Evolutionary conservation across 139 green algal species (phyloP), one percentile per base, ranked within the genome.

Genomic region (Micractinium conductrix): DNA sequence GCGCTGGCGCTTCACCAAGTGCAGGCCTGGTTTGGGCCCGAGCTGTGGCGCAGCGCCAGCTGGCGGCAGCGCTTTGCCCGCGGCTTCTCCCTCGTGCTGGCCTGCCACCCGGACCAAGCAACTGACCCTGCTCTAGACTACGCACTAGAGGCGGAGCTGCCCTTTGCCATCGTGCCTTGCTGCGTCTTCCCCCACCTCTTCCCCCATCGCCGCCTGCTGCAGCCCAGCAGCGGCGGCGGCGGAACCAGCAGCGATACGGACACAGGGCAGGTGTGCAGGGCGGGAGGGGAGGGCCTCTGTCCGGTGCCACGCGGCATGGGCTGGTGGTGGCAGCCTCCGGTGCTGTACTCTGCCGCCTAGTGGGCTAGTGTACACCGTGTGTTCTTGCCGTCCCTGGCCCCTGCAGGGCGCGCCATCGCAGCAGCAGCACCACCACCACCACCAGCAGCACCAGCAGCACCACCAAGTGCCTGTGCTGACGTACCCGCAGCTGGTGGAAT

Each of bases 141-240:
- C 37, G 85, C 91, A 1, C 67, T 91, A 33, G 76, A 74, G 26
- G 30, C 2, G 3, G n/a, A 35, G 12, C 90, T 87, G 85, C 91
- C 90, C 7, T 94, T 93, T 79, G 91, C 85, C 14, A 58, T 94
- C 1, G 83, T 93, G 50, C 91, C 91, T 4, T 94, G 91, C 90
- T 94, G 91, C 86, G 90, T 93, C 38, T 94, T 93, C 65, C 78
- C 87, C 2, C 82, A 84, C 33, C 84, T 90, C 28, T 94, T 93
- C 71, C 67, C 87, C 10, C 58, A 92, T 37, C 78, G 91, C 1
- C 74, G 81, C 4, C 22, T 93, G 69, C 37, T 30, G 65, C 35
- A 35, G 33, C 53, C 53, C 53, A 28, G 35, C 65, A 44, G 33
- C 35, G 63, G 63, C 63, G 63, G 30, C 12, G 30, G 30, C 63